Evolutionary conservation across 352 stramenopile genomes (phyloP), one percentile per base, ranked within the genome.

Genomic region (Globisporangium acanthophoron): DNA sequence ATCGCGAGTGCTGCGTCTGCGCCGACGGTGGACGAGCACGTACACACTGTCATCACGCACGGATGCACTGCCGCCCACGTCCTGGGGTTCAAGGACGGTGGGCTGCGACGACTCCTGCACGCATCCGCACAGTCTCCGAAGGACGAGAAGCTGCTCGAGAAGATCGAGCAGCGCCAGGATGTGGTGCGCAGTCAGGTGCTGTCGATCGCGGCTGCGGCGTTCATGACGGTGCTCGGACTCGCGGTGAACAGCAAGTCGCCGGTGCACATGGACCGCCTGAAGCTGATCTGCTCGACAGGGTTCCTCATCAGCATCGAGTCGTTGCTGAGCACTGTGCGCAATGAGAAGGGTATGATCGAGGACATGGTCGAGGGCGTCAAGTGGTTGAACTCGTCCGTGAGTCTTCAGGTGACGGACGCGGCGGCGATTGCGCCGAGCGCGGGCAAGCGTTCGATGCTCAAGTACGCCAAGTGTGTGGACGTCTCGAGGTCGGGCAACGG

Each of bases 271-370:
- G 82, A 88, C 37, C 72, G 70, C 1, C 64, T 94, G 4, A 62
- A 79, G 29, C 55, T 92, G 20, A 80, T 90, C 18, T 90, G 76
- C 40, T 77, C 73, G 24, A 88, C 79, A 0, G 87, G 87, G 0
- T 96, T 93, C 48, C 66, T 97, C 21, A 71, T 98, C 45, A 96
- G 85, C 58, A 98, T 98, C 62, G 94, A 98, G 69, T 97, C 92
- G 20, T 72, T 99, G 15, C 59, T 99, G 37, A 97, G 84, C 65
- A 97, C 96, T 21, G 85, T 96, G 29, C 93, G 94, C 16, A 95
- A 93, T 50, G 96, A 99, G 68, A 88, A 97, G 49, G 92, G 90
- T n/a, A 98, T 98, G 96, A 83, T 99, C 3, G 81, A 96, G 71
- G 90, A 97, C 59, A 90, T 97, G 78, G 78, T 76, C 5, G 89